Evolutionary conservation across 805 yeast species (phyloP), one percentile per base, ranked within the genome.

Genomic region (Kluyveromyces nonfermentans): DNA sequence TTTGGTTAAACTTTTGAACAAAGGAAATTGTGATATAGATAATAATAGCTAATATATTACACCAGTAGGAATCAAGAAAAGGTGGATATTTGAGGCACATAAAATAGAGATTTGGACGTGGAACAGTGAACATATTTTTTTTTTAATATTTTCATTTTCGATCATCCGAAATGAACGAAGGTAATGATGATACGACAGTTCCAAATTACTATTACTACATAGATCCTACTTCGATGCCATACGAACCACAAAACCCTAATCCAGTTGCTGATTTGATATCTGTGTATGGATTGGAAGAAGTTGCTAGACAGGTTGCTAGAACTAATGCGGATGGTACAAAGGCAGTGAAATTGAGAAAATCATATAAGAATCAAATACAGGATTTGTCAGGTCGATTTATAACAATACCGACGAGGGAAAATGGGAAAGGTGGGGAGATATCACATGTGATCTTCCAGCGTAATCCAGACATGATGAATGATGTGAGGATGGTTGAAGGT

Each of bases 291-390:
- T 64, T 93, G 34, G 74, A 75, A 33, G 73, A 72, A 1, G 67
- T 89, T 12, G 85, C 96, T 1, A 71, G 75, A 43, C 80, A 95
- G 3, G 82, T 93, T 35, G 95, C 96, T 1, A 74, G 98, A 56
- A 74, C 82, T 9, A 88, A 85, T 55, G 81, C 87, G 2, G 94
- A 83, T 55, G 96, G 96, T 0, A 75, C 93, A 0, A 88, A 85
- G 53, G 96, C 96, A 43, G 88, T 88, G 33, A 93, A 93, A 65
- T 73, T 93, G 44, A 74, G 98, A 54, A 93, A 93, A 64, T 87
- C 97, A 0, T 93, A 93, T 66, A 93, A 93, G 62, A 88, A 89
- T 50, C 97, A 90, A 60, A 83, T 93, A 12, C 71, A 75, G 33
- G 97, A 89, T 52, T 68, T 93, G 22, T 85, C 96, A 0, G 97